Percentiles rank a stretch among this genome's conserved stretches.
Conservation (phyloP, 805 yeast species). For the Lipomyces starkeyi region DNA sequence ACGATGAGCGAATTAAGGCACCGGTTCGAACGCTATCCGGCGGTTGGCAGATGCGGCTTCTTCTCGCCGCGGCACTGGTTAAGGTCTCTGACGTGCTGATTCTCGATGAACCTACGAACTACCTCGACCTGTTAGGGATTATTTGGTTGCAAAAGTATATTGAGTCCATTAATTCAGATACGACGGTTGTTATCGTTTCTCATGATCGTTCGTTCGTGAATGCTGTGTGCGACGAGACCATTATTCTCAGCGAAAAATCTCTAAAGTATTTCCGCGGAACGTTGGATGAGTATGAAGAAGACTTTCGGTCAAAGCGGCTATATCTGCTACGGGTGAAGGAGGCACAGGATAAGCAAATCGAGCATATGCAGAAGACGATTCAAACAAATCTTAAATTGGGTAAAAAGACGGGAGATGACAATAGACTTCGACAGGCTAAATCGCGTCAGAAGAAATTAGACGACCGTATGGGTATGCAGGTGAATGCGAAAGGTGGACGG, state of each 20-base stretch:
- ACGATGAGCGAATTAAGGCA: not conserved
- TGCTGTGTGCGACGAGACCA: not conserved
- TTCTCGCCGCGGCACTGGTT: not conserved
- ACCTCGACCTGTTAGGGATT: slow-evolving; percentile 65
- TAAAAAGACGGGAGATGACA: slow-evolving; percentile 5
- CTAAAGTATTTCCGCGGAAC: slow-evolving; percentile 8
- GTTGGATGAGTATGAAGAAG: slow-evolving; percentile 3
- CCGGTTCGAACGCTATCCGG: not conserved
- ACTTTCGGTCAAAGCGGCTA: not conserved
- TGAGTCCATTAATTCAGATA: not conserved
- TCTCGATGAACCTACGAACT: slow-evolving; percentile 97
- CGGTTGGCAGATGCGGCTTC: slow-evolving; percentile 3
- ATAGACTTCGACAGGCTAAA: slow-evolving; percentile 8
- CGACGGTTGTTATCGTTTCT: slow-evolving; percentile 7
- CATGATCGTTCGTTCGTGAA: slow-evolving; percentile 4
- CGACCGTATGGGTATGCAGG: slow-evolving; percentile 6
- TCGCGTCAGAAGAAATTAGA: slow-evolving; percentile 10
- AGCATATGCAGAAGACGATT: not conserved
- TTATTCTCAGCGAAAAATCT: not conserved
- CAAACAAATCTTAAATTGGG: slow-evolving; percentile 3
- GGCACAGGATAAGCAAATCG: slow-evolving; percentile 5
- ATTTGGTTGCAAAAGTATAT: slow-evolving; percentile 1
- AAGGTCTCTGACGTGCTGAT: slow-evolving; percentile 59
- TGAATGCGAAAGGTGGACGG: slow-evolving; percentile 7
- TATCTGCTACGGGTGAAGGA: not conserved